Evolutionary conservation across 164 flowering plant species (phyloP).

Genomic region (Platanus orientalis): DNA sequence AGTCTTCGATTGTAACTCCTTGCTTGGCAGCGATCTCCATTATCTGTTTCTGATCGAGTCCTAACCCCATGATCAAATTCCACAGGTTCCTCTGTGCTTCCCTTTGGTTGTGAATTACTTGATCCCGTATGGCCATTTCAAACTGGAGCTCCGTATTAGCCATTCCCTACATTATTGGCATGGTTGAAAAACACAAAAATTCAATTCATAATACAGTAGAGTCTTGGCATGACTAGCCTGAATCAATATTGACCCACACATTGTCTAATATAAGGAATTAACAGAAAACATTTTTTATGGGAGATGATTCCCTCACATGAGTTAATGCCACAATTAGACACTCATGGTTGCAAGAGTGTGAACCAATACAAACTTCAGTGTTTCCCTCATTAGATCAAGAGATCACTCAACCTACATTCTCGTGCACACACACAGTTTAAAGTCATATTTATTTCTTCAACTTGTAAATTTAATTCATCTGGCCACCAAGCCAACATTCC

Average conservation of each 20-base stretch:
- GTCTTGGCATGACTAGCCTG: no score
- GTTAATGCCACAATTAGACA: no score
- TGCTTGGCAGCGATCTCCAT: conserved; percentile 61
- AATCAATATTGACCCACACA: no score
- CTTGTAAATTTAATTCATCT: no score
- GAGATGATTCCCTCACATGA: background rate
- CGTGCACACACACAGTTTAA: no score
- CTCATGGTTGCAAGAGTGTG: no score
- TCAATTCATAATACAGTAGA: no score
- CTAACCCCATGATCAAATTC: conserved; percentile 69
- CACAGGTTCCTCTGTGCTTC: conserved; percentile 75
- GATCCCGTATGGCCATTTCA: conserved; percentile 91
- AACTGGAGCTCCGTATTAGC: conserved; percentile 90
- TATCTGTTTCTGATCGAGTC: conserved; percentile 67
- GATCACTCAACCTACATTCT: no score
- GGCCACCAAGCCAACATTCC: background rate
- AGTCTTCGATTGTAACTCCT: conserved; percentile 71
- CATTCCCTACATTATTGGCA: conserved; percentile 55
- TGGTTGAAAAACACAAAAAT: background rate
- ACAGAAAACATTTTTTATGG: background rate
- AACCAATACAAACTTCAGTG: no score
- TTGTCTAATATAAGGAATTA: background rate
- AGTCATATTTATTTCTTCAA: no score
- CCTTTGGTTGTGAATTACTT: conserved; percentile 70
- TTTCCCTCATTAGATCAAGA: no score